Base-by-base conservation (phyloP, 2,329 filamentous ascomycete species). In the Epichloe glyceriae region DNA sequence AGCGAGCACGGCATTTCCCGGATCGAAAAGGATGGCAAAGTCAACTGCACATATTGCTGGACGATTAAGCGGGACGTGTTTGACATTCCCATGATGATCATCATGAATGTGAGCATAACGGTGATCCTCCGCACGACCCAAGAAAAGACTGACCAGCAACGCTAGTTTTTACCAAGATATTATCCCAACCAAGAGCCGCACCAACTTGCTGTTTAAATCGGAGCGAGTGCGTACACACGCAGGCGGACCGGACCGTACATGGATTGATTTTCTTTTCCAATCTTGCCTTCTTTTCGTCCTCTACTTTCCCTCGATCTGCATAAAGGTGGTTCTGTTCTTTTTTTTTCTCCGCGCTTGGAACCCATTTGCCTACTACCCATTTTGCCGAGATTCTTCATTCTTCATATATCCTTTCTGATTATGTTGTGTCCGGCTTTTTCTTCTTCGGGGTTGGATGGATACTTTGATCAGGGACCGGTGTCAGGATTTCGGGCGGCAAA, bases 1-100 rank as follows among this genome's bases (percentile, higher is more conserved):
- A 81, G 83, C 50, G 83, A 88, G 66, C 78, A 86, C 55, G 89
- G 87, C 10, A 91, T 95, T 67, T 85, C 85, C 50, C 80, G 82
- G 61, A 77, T 95, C 14, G 88, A 87, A 62, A 85, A 82, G 63
- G 89, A 95, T 61, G 91, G 90, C 50, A 90, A 93, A 68, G 86
- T 97, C 52, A 87, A 95, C 64, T 96, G 90, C 71, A 89, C 86
- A 61, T 95, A 94, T 70, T 95, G 88, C 71, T 97, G 91, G 90
- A 91, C 88, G 56, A 90, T 97, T 55, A 95, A 95, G 71, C 78
- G 91, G 56, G 93, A 98, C 67, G 88, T 93, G 40, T 97, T 97
- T 71, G 91, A 97, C 70, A 95, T 97, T 67, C 93, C 93, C 20
- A 95, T 96, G 88, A 76, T 97, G 71, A 94, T 97, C 67, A 87